These are phyloP conservation scores for Brassica cretica DNA, from an alignment of 345 rosid species.

Conservation along the genomic window DNA sequence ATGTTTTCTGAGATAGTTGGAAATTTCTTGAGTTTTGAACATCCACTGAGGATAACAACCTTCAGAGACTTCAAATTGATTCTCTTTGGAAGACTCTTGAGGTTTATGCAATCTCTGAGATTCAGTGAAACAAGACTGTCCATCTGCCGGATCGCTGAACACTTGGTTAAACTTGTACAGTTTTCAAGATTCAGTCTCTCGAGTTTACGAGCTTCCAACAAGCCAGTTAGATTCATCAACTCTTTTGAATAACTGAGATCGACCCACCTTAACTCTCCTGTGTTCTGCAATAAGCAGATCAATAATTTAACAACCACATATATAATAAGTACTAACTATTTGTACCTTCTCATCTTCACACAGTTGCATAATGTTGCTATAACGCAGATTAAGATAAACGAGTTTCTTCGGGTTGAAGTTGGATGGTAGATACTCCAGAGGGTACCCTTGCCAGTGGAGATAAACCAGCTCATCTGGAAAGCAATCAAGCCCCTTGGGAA, in stretches of 20 bases:
- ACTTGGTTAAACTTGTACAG: conserved; percentile 31
- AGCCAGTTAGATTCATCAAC: conserved; percentile 29
- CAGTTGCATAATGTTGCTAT: conserved; percentile 32
- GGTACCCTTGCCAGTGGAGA: conserved; percentile 41
- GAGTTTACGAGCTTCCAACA: conserved; percentile 32
- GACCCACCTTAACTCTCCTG: conserved; percentile 32
- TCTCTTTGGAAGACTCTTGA: conserved; percentile 27
- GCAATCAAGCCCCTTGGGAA: conserved; percentile 23
- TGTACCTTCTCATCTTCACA: conserved; percentile 40
- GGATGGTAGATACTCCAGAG: conserved; percentile 37
- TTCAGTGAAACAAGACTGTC: conserved; percentile 24
- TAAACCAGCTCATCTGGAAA: conserved; percentile 37
- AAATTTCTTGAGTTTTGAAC: conserved; percentile 31
- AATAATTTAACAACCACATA: neutral
- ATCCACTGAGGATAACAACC: conserved; percentile 29
- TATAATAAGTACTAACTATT: neutral
- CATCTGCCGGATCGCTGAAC: conserved; percentile 17
- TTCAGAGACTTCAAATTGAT: conserved; percentile 14
- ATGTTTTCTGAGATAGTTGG: conserved; percentile 34
- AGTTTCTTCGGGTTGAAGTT: conserved; percentile 33
- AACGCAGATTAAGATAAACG: conserved; percentile 30
- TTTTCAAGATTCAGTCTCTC: conserved; percentile 28
- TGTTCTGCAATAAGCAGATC: conserved; percentile 23
- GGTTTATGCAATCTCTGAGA: conserved; percentile 33
- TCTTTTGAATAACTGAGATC: conserved; percentile 30